Percentiles rank a stretch among this genome's conserved stretches.
Conservation (phyloP, 176 grass and related monocot genomes). For the Musa beccarii region DNA sequence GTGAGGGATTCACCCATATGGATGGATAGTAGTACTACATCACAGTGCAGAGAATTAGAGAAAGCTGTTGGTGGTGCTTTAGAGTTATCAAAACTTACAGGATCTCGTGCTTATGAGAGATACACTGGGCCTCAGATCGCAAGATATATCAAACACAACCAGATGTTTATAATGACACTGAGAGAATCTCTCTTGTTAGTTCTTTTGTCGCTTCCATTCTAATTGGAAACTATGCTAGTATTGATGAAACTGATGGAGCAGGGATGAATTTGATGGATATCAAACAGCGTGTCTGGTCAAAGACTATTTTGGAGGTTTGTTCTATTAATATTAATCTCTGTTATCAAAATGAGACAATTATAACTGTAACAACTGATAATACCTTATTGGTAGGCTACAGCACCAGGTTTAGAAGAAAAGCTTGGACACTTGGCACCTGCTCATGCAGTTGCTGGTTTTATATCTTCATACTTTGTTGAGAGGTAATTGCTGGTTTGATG, state of each 20-base stretch:
- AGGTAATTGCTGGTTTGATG: slow-evolving; percentile 28
- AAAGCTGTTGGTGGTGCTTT: slow-evolving; percentile 72
- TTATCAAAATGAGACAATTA: not conserved
- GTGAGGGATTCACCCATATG: slow-evolving; percentile 74
- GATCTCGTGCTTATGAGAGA: slow-evolving; percentile 82
- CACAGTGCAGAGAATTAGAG: slow-evolving; percentile 91
- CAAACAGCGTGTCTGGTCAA: slow-evolving; percentile 67
- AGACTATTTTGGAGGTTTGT: slow-evolving; percentile 64
- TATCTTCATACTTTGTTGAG: slow-evolving; percentile 83
- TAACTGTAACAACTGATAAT: not conserved
- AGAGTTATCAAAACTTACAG: slow-evolving; percentile 81
- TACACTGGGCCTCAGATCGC: slow-evolving; percentile 84
- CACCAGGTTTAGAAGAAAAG: slow-evolving; percentile 68
- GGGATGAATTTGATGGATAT: slow-evolving; percentile 99
- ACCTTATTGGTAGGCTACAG: slow-evolving; percentile 44
- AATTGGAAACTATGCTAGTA: slow-evolving; percentile 71
- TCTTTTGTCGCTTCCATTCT: slow-evolving; percentile 88
- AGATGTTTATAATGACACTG: slow-evolving; percentile 54
- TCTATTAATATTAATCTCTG: not conserved
- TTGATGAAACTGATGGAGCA: slow-evolving; percentile 92
- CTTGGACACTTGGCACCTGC: slow-evolving; percentile 71
- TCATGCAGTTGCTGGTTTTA: slow-evolving; percentile 55
- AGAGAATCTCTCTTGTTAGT: slow-evolving; percentile 93
- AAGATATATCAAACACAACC: slow-evolving; percentile 57
- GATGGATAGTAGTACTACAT: slow-evolving; percentile 96